Conservation (phyloP, 345 rosid species). For the Populus euphratica region DNA sequence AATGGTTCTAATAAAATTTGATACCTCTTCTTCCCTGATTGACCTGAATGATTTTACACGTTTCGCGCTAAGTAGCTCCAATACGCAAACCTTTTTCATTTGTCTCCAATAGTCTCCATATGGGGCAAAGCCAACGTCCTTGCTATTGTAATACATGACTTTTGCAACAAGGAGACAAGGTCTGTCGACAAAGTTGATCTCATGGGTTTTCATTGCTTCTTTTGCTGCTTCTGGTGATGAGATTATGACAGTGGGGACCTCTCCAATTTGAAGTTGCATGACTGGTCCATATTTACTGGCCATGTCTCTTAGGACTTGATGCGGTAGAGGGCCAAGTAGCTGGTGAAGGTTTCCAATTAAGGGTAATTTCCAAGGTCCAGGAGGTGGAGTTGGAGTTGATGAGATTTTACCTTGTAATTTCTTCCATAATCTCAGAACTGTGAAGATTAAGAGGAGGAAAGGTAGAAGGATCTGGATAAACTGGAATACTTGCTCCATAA, state of each 20-base stretch:
- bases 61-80: neutral
- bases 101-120: constrained; percentile 16
- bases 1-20: neutral
- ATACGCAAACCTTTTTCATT: neutral
- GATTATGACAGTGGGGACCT: neutral
- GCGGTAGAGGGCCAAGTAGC: constrained; percentile 6
- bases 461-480: neutral
- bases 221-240: constrained; percentile 13
- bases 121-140: neutral
- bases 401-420: neutral
- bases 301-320: neutral
- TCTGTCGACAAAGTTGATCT: neutral
- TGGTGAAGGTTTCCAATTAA: constrained; percentile 35
- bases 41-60: neutral
- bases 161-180: neutral
- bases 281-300: constrained; percentile 6
- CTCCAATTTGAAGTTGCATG: constrained; percentile 12
- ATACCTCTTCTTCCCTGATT: constrained; percentile 4
- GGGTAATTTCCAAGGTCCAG: constrained; percentile 39
- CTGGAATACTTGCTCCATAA: neutral
- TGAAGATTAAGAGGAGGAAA: neutral
- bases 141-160: neutral
- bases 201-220: constrained; percentile 12
- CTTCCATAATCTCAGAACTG: neutral
- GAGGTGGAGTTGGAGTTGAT: neutral